Base-by-base conservation (phyloP, 2,329 filamentous ascomycete species). In the Ascocoryne sarcoides region DNA sequence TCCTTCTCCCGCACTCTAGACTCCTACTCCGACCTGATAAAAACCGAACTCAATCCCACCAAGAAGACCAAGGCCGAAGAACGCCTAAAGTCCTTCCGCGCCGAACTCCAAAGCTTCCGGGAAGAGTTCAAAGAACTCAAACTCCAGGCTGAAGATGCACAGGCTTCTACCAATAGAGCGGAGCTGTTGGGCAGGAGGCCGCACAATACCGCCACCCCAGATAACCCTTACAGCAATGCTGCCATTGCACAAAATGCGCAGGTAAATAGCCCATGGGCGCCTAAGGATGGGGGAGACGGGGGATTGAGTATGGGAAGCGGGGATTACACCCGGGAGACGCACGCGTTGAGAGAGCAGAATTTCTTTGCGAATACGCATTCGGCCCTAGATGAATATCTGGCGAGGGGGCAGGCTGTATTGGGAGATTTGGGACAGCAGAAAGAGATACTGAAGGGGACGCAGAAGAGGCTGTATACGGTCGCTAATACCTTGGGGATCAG, bases 371-470 rank as follows among this genome's bases (percentile, higher is more conserved):
- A 74, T 52, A 92, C 90, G 3, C 84, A 94, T 59, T 74, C 73
- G 14, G 87, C 92, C 39, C 71, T 98, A 1, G 92, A 98, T 60
- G 90, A 96, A 52, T 98, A 95, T 59, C 76, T 98, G 42, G 89
- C 93, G 35, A 73, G 90, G 2, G 92, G 92, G 0, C 79, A 94
- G 58, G 86, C 88, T 1, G 92, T 98, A 28, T 70, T 96, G 19
- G 84, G 84, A 5, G 89, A 96, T 63, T 64, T 98, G 41, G 83
- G 85, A 3, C 75, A 92, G 57, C 92, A 98, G 68, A 76, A 86
- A 40, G 90, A 96, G 60, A 89, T 95, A 68, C 71, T 98, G 48
- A 98, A 98, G 68, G 85, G 82, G 37, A 96, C 92, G 16, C 92
- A 98, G 65, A 82, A 82, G 61, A 79, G 80, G 60, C 69, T 98